Base-by-base conservation (phyloP, 441 rosid genomes). In the Euphorbia neoarborescens region DNA sequence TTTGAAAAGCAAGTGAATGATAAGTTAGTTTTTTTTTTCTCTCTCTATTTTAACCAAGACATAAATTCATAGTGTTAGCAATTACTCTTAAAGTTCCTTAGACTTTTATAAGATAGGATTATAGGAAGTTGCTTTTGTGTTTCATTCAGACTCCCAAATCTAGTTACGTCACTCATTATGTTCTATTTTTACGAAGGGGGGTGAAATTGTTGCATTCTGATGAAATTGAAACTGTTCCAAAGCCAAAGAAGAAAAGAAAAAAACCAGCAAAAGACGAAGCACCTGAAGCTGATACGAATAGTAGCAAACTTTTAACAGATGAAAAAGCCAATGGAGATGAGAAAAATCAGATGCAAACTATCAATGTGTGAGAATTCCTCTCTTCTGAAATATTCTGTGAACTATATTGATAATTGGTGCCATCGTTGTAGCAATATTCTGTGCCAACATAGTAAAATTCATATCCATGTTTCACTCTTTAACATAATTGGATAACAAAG, bases 231-330 rank as follows among this genome's bases (percentile, higher is more conserved):
- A 10, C 17, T 44, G 50, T 44, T 66, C 46, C 48, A 24, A 73
- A 72, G 71, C 57, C 62, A 65, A 82, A 80, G 84, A 81, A 78
- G 71, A 86, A 80, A 73, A 80, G 75, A 68, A 78, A 80, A 61
- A 73, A 66, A 51, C 57, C 34, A 12, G 62, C 30, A 48, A 62
- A 72, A 44, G 75, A 70, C 62, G 71, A 59, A 50, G 40, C 68
- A 27, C 54, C 14, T 50, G 71, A 56, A 73, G 74, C 53, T 75
- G 38, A 57, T 46, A 46, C 54, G 22, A 24, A 48, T 22, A 10
- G 7, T 59, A 40, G 17, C 35, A 59, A 27, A 32, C 53, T 28
- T 54, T 46, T 25, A 22, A 66, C 68, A 20, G 76, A 60, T 62
- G 78, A 66, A 67, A 71, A 60, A 0, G 65, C 59, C 28, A 28